Conservation (phyloP, 345 rosid species). For the Eucalyptus marginata region DNA sequence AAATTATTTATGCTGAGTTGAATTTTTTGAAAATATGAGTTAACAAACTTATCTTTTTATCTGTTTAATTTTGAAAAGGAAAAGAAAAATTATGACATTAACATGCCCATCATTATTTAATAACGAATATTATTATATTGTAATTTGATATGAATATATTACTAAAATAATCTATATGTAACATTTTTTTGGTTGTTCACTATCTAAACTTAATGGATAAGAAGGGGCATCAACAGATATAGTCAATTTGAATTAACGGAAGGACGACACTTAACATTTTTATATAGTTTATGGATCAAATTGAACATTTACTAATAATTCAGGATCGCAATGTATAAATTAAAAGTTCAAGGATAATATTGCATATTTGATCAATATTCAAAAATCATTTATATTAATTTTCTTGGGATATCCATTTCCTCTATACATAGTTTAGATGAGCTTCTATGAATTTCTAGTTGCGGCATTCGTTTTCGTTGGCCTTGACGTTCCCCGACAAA, state of each 20-base stretch:
- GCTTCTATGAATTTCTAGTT: not conserved
- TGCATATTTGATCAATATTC: rapidly evolving
- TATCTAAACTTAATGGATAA: not conserved
- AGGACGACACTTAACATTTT: not conserved
- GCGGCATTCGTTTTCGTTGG: not conserved
- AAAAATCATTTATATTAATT: rapidly evolving
- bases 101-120: not conserved
- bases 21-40: not conserved
- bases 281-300: rapidly evolving
- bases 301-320: not conserved
- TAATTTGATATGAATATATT: not conserved
- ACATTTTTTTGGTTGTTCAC: not conserved
- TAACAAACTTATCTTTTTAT: not conserved
- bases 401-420: not conserved
- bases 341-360: not conserved
- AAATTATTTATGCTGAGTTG: not conserved
- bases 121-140: not conserved
- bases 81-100: not conserved
- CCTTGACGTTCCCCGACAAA: not conserved
- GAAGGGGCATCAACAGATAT: not conserved
- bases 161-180: not conserved
- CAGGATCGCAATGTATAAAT: rapidly evolving
- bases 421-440: not conserved
- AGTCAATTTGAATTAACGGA: too few species aligned
- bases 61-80: not conserved